These are phyloP conservation scores for Penstemon newberryi DNA, from an alignment of 257 asterid species.

Conservation along the genomic window DNA sequence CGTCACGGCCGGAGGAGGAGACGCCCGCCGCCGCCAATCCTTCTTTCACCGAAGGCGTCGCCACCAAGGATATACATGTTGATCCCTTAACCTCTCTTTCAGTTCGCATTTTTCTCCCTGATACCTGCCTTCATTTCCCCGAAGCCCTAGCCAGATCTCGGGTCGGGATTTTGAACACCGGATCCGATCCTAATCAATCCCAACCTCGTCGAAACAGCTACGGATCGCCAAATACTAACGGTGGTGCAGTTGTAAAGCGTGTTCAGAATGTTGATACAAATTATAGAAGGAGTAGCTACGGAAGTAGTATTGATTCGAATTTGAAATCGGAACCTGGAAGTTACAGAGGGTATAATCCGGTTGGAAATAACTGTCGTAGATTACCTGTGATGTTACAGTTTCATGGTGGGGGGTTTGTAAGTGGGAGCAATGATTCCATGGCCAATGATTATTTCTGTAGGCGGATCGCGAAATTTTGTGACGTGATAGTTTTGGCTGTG, in stretches of 20 bases:
- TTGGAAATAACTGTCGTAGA: slow-evolving; percentile 43
- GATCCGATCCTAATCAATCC: slow-evolving; percentile 39
- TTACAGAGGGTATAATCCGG: slow-evolving; percentile 77
- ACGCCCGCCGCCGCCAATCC: slow-evolving; percentile 71
- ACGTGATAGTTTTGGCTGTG: slow-evolving; percentile 85
- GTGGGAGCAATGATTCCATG: slow-evolving; percentile 79
- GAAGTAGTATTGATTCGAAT: slow-evolving; percentile 37
- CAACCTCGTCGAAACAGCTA: slow-evolving; percentile 54
- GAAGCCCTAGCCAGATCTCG: slow-evolving; percentile 39
- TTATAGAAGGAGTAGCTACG: slow-evolving; percentile 60
- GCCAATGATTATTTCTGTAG: slow-evolving; percentile 84
- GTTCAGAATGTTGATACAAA: slow-evolving; percentile 28
- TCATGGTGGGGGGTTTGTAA: slow-evolving; percentile 93
- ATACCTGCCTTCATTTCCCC: slow-evolving; percentile 55
- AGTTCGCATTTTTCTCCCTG: slow-evolving; percentile 82
- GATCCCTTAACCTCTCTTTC: slow-evolving; percentile 80
- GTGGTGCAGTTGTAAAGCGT: slow-evolving; percentile 27
- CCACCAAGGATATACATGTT: slow-evolving; percentile 85
- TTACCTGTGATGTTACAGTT: slow-evolving; percentile 83
- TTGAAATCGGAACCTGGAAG: slow-evolving; percentile 50
- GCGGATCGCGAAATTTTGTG: slow-evolving; percentile 74
- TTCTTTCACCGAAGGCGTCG: slow-evolving; percentile 85
- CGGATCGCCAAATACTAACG: slow-evolving; percentile 33
- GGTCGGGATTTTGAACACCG: slow-evolving; percentile 17
- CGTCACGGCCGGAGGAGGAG: slow-evolving; percentile 88